A percentile compares a stretch with the other conserved stretches of the same genome.
phyloP scores from a whole-genome alignment of 176 grass and related monocot species.

The Sorghum bicolor region Sorghum_bicolor_NCBIv3 NC_012878.2:1989501-1990000 shows the following conservation, averaged over 20 bases:
- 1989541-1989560: conserved; percentile 49
- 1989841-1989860: conserved; percentile 81
- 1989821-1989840: neutral
- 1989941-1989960: neutral
- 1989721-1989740: conserved; percentile 95
- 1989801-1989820: neutral
- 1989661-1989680: conserved; percentile 82
- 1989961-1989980: neutral
- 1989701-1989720: conserved; percentile 82
- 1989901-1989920: conserved; percentile 89
- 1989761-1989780: neutral
- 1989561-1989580: neutral
- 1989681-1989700: conserved; percentile 88
- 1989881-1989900: conserved; percentile 78
- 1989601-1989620: neutral
- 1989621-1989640: conserved; percentile 99
- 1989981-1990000: neutral
- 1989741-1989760: conserved; percentile 18
- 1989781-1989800: neutral
- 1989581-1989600: neutral
- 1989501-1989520: conserved; percentile 87
- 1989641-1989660: conserved; percentile 80
- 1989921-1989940: conserved; percentile 73
- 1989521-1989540: conserved; percentile 89
- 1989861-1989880: conserved; percentile 88